These are phyloP conservation scores for Seiridium unicorne DNA, from an alignment of 2,329 filamentous ascomycete species.

Conservation along the genomic window DNA sequence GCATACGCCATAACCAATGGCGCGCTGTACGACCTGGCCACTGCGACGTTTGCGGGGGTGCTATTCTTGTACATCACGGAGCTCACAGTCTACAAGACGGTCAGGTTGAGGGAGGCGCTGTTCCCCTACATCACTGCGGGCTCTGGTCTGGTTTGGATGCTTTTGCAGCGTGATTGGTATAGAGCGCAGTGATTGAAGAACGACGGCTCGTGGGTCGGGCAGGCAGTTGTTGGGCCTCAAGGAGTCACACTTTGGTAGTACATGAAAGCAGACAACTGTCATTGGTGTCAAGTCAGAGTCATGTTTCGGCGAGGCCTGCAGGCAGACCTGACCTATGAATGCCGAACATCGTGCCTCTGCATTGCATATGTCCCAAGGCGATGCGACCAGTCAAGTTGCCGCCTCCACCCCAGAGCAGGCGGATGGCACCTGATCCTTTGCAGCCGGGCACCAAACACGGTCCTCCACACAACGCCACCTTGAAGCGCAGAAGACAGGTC, in stretches of 20 bases:
- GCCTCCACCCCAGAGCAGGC: too few relatives aligned
- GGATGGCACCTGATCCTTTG: background rate
- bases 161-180: slow-evolving; percentile 21
- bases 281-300: background rate
- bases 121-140: slow-evolving; percentile 20
- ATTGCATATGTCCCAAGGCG: background rate
- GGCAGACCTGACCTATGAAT: background rate
- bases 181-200: background rate
- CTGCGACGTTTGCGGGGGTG: slow-evolving; percentile 28
- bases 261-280: background rate
- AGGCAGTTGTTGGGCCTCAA: background rate
- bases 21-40: slow-evolving; percentile 29
- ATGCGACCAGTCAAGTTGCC: background rate
- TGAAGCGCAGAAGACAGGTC: background rate
- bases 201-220: background rate
- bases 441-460: background rate
- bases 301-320: background rate
- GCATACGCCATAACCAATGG: slow-evolving; percentile 31
- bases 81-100: slow-evolving; percentile 23
- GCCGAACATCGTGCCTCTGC: background rate
- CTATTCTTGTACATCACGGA: slow-evolving; percentile 27
- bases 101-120: slow-evolving; percentile 17
- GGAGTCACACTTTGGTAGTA: background rate
- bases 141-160: slow-evolving; percentile 21
- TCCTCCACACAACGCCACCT: background rate